These are phyloP conservation scores for Escallonia rubra DNA, from an alignment of 129 eudicot species.

Conservation along the genomic window DNA sequence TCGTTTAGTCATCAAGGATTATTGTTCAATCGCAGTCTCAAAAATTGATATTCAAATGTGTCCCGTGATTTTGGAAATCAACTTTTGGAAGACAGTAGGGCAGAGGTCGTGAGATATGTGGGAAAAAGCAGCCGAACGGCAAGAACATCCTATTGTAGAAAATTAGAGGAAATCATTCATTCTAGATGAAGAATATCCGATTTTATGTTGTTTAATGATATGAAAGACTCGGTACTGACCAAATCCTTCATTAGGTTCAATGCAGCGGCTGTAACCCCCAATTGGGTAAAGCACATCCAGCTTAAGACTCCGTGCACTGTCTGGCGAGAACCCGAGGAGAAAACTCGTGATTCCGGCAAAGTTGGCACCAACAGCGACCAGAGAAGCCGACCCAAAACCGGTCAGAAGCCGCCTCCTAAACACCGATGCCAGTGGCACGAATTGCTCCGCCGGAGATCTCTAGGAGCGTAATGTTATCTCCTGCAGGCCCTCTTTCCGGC, in stretches of 20 bases:
- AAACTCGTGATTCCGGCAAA: conserved; percentile 84
- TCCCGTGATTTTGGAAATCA: no score
- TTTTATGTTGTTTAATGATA: no score
- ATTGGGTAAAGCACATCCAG: conserved; percentile 84
- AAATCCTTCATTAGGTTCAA: conserved; percentile 61
- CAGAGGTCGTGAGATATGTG: no score
- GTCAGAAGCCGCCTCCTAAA: conserved; percentile 69
- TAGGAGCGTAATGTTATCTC: conserved; percentile 14
- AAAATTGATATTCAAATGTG: no score
- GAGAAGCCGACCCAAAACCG: conserved; percentile 76
- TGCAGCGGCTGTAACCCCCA: conserved; percentile 70
- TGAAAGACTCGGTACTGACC: conserved; percentile 39
- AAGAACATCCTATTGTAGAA: no score
- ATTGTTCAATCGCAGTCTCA: no score
- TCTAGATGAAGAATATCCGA: no score
- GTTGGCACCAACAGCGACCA: conserved; percentile 79
- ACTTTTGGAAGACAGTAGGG: no score
- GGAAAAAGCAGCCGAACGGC: no score
- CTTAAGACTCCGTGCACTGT: conserved; percentile 59
- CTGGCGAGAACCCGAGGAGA: conserved; percentile 75
- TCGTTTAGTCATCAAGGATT: no score
- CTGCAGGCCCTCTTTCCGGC: conserved; percentile 32
- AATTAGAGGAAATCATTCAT: no score
- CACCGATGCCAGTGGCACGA: conserved; percentile 51
- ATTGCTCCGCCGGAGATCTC: conserved; percentile 58